phyloP scores from a whole-genome alignment of 2,329 filamentous ascomycete genomes.

The Exophiala aquamarina region DNA sequence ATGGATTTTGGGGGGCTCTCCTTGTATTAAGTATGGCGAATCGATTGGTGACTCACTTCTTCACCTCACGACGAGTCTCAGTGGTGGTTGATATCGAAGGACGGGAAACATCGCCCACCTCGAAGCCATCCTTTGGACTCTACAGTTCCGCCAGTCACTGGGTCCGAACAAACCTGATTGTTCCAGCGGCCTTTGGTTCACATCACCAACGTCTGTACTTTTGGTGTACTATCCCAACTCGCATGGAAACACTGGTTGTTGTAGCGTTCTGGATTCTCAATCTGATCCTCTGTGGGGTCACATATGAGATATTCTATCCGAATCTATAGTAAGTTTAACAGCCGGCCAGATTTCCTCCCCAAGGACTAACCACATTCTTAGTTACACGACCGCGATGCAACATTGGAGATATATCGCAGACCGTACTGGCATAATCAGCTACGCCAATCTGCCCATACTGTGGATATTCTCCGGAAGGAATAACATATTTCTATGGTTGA shows the following conservation, averaged over 20 bases:
- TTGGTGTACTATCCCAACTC: slow-evolving; percentile 49
- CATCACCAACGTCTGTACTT: slow-evolving; percentile 42
- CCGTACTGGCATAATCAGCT: slow-evolving; percentile 62
- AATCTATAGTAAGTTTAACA: slow-evolving; percentile 31
- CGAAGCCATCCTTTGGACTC: neutral
- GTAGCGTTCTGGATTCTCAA: slow-evolving; percentile 46
- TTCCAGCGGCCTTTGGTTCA: slow-evolving; percentile 44
- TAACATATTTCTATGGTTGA: slow-evolving; percentile 64
- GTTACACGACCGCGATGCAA: slow-evolving; percentile 32
- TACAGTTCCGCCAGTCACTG: slow-evolving; percentile 29
- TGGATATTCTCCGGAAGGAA: slow-evolving; percentile 69
- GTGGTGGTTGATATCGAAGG: slow-evolving; percentile 17
- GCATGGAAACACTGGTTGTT: slow-evolving; percentile 48
- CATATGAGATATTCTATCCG: slow-evolving; percentile 44
- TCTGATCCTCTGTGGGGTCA: slow-evolving; percentile 42
- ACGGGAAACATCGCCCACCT: neutral
- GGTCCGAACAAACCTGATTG: slow-evolving; percentile 39
- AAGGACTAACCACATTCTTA: slow-evolving; percentile 24
- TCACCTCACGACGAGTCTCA: slow-evolving; percentile 9
- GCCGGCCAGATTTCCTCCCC: slow-evolving; percentile 2
- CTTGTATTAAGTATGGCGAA: slow-evolving; percentile 35
- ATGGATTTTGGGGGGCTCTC: slow-evolving; percentile 41
- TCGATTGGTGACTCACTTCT: slow-evolving; percentile 30
- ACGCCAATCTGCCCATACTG: slow-evolving; percentile 62
- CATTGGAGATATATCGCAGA: slow-evolving; percentile 59